phyloP scores from a whole-genome alignment of 495 filamentous ascomycete species.

The Trichoderma orchidacearum region DNA sequence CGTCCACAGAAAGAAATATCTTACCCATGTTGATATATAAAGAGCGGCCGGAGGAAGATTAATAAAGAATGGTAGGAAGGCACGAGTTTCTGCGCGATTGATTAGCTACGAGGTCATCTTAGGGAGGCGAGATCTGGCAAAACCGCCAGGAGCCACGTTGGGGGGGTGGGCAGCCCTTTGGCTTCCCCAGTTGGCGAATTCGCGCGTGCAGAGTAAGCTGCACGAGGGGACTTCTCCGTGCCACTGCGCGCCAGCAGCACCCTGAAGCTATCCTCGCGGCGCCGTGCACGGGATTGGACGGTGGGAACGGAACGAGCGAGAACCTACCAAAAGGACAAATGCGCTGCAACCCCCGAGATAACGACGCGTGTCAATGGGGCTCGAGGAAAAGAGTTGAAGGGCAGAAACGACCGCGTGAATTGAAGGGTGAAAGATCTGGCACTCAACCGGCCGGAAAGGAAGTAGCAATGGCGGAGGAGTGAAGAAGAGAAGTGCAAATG shows the following conservation, averaged over 20 bases:
- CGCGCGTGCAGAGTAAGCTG: background rate
- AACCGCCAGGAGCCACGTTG: background rate
- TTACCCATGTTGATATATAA: conserved; percentile 35
- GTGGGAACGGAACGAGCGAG: background rate
- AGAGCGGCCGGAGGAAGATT: conserved; percentile 13
- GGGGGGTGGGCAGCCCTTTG: background rate
- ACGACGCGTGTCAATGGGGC: background rate
- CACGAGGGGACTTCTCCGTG: background rate
- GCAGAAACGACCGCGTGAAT: conserved; percentile 1
- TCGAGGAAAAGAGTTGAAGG: background rate
- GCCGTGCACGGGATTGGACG: background rate
- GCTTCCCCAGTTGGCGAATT: no score
- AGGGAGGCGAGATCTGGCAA: background rate
- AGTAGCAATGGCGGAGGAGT: background rate
- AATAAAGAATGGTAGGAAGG: conserved; percentile 12
- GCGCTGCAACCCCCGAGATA: background rate
- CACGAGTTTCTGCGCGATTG: conserved; percentile 5
- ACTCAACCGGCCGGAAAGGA: background rate
- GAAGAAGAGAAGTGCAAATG: background rate
- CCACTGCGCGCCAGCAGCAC: background rate
- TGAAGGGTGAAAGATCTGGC: background rate
- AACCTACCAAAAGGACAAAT: background rate
- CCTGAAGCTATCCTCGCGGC: background rate
- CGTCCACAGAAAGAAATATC: conserved; percentile 20
- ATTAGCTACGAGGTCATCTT: background rate